Evolutionary conservation across 2,329 filamentous ascomycete species (phyloP), one percentile per base, ranked within the genome.

Genomic region (Hymenoscyphus albidus): DNA sequence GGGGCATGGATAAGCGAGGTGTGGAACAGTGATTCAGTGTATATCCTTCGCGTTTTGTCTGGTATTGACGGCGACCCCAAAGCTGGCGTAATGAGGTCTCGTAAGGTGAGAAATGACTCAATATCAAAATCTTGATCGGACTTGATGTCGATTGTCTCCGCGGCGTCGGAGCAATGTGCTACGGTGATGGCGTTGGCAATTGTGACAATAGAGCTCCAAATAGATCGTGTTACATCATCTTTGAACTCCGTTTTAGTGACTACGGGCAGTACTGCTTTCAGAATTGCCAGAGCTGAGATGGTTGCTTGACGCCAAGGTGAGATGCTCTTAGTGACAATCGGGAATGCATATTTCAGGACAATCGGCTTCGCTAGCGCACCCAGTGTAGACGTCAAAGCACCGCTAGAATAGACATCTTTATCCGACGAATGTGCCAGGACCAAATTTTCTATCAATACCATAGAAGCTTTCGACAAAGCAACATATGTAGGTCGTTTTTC

Each of bases 101-200:
- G 84, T 0, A 98, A 80, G 59, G 83, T 82, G 38, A 78, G 79
- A 74, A 97, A 96, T 0, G 90, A 88, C 1, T 79, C 73, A 18
- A 96, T 90, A 74, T 99, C 95, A 72, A 96, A 96, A 1, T 81
- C 77, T 77, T 98, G 88, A 72, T 99, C 94, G 9, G 81, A 80
- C 2, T 79, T 76, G 42, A 93, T 81, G 1, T 79, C 74, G 69
- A 71, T 63, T 44, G 75, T 77, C 7, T 79, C 74, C 14, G 80
- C 73, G 40, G 82, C 81, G 61, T 76, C 75, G 62, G 79, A 77
- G 61, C 85, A 86, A 60, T 88, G 84, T 2, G 90, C 90, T 27
- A 82, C 83, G 40, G 91, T 82, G 66, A 94, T 88, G n/a, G 88
- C 88, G 65, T 87, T 85, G 6, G 83, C 82, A 58, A 92, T 85